A percentile compares a stretch with the other conserved stretches of the same genome.
Conservation (phyloP, 139 green algal species). For the Pleodorina starrii region DNA sequence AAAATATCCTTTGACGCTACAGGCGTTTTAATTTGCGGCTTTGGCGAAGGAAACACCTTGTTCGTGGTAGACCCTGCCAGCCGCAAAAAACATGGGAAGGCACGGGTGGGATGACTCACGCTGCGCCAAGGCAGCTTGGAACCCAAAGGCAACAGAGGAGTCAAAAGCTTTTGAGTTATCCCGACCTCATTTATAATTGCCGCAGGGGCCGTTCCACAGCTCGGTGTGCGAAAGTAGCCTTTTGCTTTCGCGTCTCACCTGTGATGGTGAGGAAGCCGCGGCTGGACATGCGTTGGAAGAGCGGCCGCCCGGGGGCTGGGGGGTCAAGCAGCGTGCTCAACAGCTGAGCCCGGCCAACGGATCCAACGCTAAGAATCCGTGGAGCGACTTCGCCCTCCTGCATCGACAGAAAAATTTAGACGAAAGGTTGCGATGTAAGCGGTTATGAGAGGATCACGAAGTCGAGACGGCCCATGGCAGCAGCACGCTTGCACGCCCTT, state of each 20-base stretch:
- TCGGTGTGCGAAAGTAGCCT: too few species aligned
- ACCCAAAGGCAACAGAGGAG: too few species aligned
- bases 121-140: too few species aligned
- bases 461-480: neutral
- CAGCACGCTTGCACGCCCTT: neutral
- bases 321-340: conserved; percentile 72
- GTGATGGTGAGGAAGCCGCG: conserved; percentile 85
- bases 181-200: neutral
- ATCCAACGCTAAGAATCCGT: conserved; percentile 82
- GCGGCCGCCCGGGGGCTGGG: conserved; percentile 35
- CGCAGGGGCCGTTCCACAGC: too few species aligned
- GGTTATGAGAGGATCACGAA: neutral
- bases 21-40: too few species aligned
- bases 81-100: too few species aligned
- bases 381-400: conserved; percentile 80
- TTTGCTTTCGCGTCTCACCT: too few species aligned
- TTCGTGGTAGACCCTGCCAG: too few species aligned
- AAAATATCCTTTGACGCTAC: too few species aligned
- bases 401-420: neutral
- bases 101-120: too few species aligned
- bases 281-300: conserved; percentile 72
- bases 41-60: too few species aligned
- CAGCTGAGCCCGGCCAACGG: conserved; percentile 70
- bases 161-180: neutral
- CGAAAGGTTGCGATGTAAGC: neutral